Evolutionary conservation across 306 rosid genomes (phyloP).

Genomic region (Mucuna pruriens): DNA sequence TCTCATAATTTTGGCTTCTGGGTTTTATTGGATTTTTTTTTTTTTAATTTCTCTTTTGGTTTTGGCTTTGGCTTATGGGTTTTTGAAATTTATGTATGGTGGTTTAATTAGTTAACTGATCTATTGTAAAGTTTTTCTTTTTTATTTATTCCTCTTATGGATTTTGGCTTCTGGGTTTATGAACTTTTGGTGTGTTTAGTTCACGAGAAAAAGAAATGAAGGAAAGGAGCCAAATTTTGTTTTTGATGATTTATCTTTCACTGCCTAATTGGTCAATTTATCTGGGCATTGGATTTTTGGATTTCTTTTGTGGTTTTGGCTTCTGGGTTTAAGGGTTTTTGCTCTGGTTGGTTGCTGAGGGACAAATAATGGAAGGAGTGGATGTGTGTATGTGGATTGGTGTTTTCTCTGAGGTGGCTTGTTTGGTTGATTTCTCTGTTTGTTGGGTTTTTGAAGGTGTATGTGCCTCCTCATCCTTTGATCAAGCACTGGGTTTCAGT

Average conservation of each 20-base stretch:
- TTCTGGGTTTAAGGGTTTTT: neutral
- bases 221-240: neutral
- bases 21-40: too few relatives aligned
- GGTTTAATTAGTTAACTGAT: neutral
- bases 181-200: neutral
- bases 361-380: neutral
- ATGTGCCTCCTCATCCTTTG: slow-evolving; percentile 90
- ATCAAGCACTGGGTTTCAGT: slow-evolving; percentile 98
- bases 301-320: neutral
- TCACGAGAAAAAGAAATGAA: neutral
- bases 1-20: too few relatives aligned
- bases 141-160: neutral
- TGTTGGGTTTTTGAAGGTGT: slow-evolving; percentile 61
- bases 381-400: neutral
- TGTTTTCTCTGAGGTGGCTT: neutral
- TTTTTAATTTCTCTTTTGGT: neutral
- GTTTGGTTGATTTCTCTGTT: slow-evolving; percentile 1
- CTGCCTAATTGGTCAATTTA: neutral
- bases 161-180: neutral
- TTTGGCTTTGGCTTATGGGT: neutral
- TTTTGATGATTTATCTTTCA: neutral
- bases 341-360: neutral
- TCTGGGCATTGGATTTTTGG: neutral
- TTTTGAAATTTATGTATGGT: neutral
- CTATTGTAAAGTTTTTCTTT: neutral